Base-by-base conservation (phyloP, 371 early-diverging fungal species). In the Basidiobolus meristosporus region DNA sequence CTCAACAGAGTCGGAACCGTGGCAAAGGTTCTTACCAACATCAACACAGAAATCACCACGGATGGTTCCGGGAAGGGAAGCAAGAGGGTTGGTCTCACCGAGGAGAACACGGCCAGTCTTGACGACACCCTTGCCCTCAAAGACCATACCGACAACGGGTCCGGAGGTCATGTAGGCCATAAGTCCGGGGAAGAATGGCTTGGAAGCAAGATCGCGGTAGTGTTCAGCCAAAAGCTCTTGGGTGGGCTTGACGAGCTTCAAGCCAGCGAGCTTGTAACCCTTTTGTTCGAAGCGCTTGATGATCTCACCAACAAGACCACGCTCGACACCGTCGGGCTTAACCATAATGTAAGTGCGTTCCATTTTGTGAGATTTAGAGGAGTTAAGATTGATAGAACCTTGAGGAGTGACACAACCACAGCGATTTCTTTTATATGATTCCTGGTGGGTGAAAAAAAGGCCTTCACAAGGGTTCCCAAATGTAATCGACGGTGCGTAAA, bases 1-100 rank as follows among this genome's bases (percentile, higher is more conserved):
- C 67, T 97, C 98, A 46, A 91, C 92, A 41, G 86, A 63, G 78
- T 99, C 99, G 47, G 92, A 88, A 45, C 98, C 99, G 77, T 99
- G 99, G 80, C 90, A 84, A 58, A 98, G 70, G 82, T 99, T 99
- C 57, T 79, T 76, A 38, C 87, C 84, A 40, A 57, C 79, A 46
- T 89, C 91, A 44, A 92, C 74, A 57, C 82, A 77, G 63, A 76
- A 93, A 74, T 99, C 99, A 55, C 98, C 99, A 67, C 99, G 88
- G 76, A 99, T 98, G 65, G 98, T 96, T 54, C 99, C 99, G 46
- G 96, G 87, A 44, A 69, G 73, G 47, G 90, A 87, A 56, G 79
- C 81, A 55, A 88, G 65, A 53, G 85, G 86, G 79, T 84, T 82
- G 68, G 85, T 85, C 62, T 74, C 88, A 54, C 99, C 99, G 47